Evolutionary conservation across 208 protist species (phyloP), one percentile per base, ranked within the genome.

Genomic region (Tritrichomonas foetus): DNA sequence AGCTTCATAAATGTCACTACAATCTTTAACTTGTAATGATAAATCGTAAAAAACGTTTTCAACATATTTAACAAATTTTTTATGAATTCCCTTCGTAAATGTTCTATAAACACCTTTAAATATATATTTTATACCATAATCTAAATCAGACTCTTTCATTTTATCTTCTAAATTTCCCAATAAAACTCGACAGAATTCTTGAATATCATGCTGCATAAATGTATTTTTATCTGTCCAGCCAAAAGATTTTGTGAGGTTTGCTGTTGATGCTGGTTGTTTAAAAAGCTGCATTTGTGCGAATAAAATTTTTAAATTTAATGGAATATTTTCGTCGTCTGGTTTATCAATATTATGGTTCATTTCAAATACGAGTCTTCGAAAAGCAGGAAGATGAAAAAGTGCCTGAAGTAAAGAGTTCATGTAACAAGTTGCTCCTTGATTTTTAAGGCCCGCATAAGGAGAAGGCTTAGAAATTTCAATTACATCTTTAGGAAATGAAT

Each of bases 91-190:
- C n/a, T 96, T 94, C n/a, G 98, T 96, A 95, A 97, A 98, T 89
- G 78, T 49, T 69, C 80, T 44, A 25, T 66, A 95, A 44, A 93
- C 92, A 50, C 94, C 92, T 94, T 94, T 89, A 92, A 94, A 78
- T 25, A 93, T 41, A 44, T 72, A 25, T 61, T 92, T 93, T 33
- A 93, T 95, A 27, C 61, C 25, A 61, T 94, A 84, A 93, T 95
- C 69, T 1, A 95, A 20, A 11, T 93, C 55, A 47, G 94, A 93
- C 2, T 72, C 75, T 93, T 98, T 98, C 97, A 98, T 97, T 94
- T 97, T 98, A 47, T 95, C 95, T 94, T 98, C 97, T n/a, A 98
- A 94, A 66, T 97, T 97, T 94, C 98, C 97, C 44, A 96, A 97
- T 16, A 98, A 95, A n/a, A 98, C 96, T 25, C 97, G 94, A 93